Percentiles rank a stretch among this genome's conserved stretches.
phyloP scores from a whole-genome alignment of 495 filamentous ascomycete species.

The Cercophora sp. region DNA sequence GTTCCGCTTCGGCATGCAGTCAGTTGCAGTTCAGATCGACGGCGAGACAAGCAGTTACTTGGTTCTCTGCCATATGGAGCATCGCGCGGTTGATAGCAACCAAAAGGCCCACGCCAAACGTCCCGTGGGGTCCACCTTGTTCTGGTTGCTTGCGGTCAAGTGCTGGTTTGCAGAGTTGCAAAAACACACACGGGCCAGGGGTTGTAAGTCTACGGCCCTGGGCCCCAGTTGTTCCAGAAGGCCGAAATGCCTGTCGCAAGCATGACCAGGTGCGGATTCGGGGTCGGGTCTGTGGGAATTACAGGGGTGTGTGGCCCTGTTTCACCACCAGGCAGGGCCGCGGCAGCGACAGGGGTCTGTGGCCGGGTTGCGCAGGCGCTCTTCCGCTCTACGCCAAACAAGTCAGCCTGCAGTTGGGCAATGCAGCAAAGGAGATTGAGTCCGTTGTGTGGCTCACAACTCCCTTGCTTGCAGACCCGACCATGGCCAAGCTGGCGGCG shows the following conservation, averaged over 20 bases:
- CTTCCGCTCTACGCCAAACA: conserved; percentile 20
- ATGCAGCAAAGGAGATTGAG: conserved; percentile 14
- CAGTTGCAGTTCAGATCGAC: neutral
- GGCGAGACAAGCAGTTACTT: neutral
- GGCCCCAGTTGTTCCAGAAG: conserved; percentile 36
- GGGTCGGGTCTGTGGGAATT: conserved; percentile 30
- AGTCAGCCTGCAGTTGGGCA: conserved; percentile 13
- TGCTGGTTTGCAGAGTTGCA: conserved; percentile 14
- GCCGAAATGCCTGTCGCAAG: conserved; percentile 30
- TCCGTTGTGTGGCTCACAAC: conserved; percentile 9
- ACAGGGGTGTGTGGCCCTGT: conserved; percentile 33
- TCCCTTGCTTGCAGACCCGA: conserved; percentile 12
- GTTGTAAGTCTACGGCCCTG: conserved; percentile 14
- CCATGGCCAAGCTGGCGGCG: conserved; percentile 24
- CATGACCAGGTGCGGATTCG: conserved; percentile 25
- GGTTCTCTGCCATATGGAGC: no score
- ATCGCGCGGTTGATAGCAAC: neutral
- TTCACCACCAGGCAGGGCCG: conserved; percentile 38
- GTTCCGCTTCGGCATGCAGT: conserved; percentile 9
- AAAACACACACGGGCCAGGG: conserved; percentile 14
- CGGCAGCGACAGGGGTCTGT: conserved; percentile 30
- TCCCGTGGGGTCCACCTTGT: no score
- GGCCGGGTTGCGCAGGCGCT: conserved; percentile 27
- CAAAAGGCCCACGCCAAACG: no score
- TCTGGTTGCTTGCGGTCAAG: no score